Base-by-base conservation (phyloP, 306 rosid genomes). In the Cucurbita ficifolia region DNA sequence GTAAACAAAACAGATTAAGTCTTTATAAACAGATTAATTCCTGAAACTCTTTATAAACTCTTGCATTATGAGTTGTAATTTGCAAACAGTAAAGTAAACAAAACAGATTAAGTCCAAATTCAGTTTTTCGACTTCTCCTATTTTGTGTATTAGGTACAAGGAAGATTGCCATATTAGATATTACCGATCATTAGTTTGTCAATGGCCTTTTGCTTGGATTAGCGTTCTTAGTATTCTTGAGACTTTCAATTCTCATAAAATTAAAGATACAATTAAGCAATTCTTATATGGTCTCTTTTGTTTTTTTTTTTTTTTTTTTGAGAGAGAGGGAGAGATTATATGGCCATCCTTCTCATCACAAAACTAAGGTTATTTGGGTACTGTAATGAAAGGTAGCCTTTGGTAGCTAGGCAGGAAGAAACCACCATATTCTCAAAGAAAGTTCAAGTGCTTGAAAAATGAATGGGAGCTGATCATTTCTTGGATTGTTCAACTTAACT, bases 61-160 rank as follows among this genome's bases (percentile, higher is more conserved):
- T 63, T 39, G 33, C 2, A 16, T 39, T n/a, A 9, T n/a, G 48
- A 61, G 46, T 38, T n/a, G 49, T 8, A 39, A 63, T 38, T 39
- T 39, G 70, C 39, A n/a, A 63, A 63, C 33, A n/a, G 70, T 63
- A n/a, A 62, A n/a, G 70, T 63, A n/a, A 62, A 62, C 8, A n/a
- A 50, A 18, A 39, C 16, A 63, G 14, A 63, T 18, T 39, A 36
- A 38, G 33, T 63, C 69, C 16, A 36, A 63, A 38, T 36, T 63
- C 22, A 39, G 8, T 17, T 54, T 10, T 7, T n/a, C 29, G 5
- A 8, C 33, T 54, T 18, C 59, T 8, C 11, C 59, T 7, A 54
- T 9, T 54, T 54, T 7, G 59, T 54, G 59, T 54, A 7, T 19
- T 54, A 54, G 18, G 33, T 54, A 13, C 33, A 54, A 54, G 59